phyloP scores from a whole-genome alignment of 2,329 filamentous ascomycete species.

The Verticillium dahliae region DNA sequence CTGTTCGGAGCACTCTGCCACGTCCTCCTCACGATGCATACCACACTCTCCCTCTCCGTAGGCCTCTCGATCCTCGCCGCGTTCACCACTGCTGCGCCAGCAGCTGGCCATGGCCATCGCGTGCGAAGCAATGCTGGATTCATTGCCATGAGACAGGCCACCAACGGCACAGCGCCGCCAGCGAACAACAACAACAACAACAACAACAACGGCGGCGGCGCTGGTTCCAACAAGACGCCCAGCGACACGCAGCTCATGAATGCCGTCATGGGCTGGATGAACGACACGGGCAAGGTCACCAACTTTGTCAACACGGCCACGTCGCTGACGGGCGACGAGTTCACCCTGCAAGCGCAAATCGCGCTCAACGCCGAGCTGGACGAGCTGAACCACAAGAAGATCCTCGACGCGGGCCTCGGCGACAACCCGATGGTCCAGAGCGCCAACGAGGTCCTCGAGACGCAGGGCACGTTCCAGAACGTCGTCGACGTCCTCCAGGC shows the following conservation, averaged over 20 bases:
- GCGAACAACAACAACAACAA: conserved; percentile 2
- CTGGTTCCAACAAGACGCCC: neutral
- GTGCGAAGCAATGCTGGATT: neutral
- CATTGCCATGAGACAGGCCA: neutral
- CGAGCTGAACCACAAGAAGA: conserved; percentile 16
- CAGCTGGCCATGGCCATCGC: neutral
- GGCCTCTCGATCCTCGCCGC: conserved; percentile 1
- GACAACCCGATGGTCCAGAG: conserved; percentile 6
- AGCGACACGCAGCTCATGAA: conserved; percentile 12
- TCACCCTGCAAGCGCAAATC: conserved; percentile 13
- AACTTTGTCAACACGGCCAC: conserved; percentile 14
- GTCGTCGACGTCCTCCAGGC: conserved; percentile 13
- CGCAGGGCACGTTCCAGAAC: conserved; percentile 14
- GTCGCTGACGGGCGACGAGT: conserved; percentile 12
- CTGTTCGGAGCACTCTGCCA: neutral
- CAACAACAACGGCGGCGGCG: neutral
- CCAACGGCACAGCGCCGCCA: neutral
- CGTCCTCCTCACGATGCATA: neutral
- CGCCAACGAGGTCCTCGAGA: conserved; percentile 13
- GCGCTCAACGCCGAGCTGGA: conserved; percentile 15
- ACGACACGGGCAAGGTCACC: conserved; percentile 14
- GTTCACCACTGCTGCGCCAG: neutral
- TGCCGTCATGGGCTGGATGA: conserved; percentile 13
- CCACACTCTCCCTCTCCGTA: neutral
- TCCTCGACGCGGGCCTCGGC: conserved; percentile 11